Conservation (phyloP, 148 eudicot genomes). For the Spergularia marina region DNA sequence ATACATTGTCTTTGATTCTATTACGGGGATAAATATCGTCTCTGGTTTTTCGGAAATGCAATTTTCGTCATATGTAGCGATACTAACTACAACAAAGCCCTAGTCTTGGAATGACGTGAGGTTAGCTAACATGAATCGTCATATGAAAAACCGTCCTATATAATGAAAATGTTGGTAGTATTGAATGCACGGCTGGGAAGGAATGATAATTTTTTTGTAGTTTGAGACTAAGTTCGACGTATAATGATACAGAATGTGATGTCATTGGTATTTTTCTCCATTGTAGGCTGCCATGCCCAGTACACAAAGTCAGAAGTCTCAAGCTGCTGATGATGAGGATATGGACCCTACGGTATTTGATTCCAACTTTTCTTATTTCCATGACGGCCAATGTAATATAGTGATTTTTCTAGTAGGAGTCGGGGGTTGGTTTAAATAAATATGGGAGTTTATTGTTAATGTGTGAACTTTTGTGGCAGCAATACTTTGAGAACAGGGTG, state of each 20-base stretch:
- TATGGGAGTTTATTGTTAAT: neutral
- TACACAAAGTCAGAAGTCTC: conserved; percentile 48
- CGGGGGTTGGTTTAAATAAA: neutral
- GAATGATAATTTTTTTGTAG: too few relatives aligned
- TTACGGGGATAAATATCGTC: too few relatives aligned
- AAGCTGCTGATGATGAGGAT: conserved; percentile 78
- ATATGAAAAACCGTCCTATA: too few relatives aligned
- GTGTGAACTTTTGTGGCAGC: conserved; percentile 44
- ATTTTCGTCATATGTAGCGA: too few relatives aligned
- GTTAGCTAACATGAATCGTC: too few relatives aligned
- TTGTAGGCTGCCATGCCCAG: conserved; percentile 49
- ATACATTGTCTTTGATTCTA: too few relatives aligned
- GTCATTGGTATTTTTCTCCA: neutral
- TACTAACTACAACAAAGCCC: too few relatives aligned
- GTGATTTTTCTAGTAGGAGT: neutral
- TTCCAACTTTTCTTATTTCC: neutral
- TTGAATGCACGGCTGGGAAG: too few relatives aligned
- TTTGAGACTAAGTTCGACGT: too few relatives aligned
- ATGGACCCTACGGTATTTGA: conserved; percentile 83
- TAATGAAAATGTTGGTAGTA: too few relatives aligned
- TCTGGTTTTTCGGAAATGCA: too few relatives aligned
- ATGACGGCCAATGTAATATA: neutral
- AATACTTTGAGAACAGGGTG: conserved; percentile 81
- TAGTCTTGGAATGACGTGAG: too few relatives aligned
- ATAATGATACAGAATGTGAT: neutral